Percentiles rank a stretch among this genome's conserved stretches.
Evolutionary conservation across 2,329 filamentous ascomycete genomes (phyloP).

Genomic region (Apiospora malaysiana): DNA sequence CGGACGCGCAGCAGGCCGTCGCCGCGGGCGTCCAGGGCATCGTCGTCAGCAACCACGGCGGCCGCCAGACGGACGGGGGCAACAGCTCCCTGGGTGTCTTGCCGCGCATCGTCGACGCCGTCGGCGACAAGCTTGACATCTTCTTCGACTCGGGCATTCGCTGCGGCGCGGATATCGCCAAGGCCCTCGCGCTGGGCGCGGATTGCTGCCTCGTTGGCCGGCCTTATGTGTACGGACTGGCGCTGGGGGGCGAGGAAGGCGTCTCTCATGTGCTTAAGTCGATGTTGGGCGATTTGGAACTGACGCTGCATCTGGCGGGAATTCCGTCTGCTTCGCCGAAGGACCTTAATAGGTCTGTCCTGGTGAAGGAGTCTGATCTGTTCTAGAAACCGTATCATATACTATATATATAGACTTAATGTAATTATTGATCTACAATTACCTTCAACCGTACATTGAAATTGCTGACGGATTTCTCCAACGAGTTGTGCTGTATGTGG

Average conservation of each 20-base stretch:
- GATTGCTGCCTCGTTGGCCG: conserved; percentile 64
- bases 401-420: neutral
- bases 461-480: no score
- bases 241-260: conserved; percentile 36
- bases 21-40: conserved; percentile 42
- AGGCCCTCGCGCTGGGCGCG: conserved; percentile 62
- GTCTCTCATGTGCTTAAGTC: conserved; percentile 35
- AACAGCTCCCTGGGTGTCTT: conserved; percentile 61
- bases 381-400: conserved; percentile 22
- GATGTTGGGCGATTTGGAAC: conserved; percentile 35
- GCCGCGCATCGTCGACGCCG: conserved; percentile 65
- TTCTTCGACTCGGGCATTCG: conserved; percentile 67
- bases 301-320: conserved; percentile 37
- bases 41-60: conserved; percentile 64
- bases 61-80: conserved; percentile 61
- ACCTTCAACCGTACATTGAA: no score
- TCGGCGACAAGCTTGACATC: conserved; percentile 63
- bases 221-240: conserved; percentile 57
- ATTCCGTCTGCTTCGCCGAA: conserved; percentile 29
- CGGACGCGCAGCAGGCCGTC: conserved; percentile 34
- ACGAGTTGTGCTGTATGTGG: no score
- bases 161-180: conserved; percentile 65
- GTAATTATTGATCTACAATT: neutral
- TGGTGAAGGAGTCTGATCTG: conserved; percentile 32
- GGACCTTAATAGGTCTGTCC: conserved; percentile 29